phyloP scores from a whole-genome alignment of 2,329 filamentous ascomycete genomes.

The Juglanconis oblonga region DNA sequence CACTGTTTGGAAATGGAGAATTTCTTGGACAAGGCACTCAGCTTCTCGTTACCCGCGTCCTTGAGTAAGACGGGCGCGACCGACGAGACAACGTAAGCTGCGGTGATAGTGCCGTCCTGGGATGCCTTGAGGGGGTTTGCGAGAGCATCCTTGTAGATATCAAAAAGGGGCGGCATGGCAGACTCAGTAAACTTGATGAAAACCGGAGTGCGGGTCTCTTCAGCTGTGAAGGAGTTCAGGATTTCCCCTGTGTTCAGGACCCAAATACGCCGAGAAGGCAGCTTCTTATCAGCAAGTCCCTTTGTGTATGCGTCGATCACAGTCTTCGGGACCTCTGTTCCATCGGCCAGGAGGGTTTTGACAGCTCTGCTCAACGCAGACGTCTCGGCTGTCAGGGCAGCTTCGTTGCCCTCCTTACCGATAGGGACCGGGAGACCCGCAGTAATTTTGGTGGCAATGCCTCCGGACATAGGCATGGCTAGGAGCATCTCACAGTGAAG shows the following conservation, averaged over 20 bases:
- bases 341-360: conserved; percentile 58
- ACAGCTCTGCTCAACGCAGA: conserved; percentile 66
- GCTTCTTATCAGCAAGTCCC: conserved; percentile 81
- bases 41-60: conserved; percentile 50
- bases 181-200: conserved; percentile 51
- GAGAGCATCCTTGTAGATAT: conserved; percentile 73
- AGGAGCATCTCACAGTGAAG: conserved; percentile 79
- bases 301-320: conserved; percentile 72
- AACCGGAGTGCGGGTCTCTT: conserved; percentile 44
- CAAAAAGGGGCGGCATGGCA: conserved; percentile 54
- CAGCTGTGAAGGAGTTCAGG: conserved; percentile 55
- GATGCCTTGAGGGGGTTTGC: conserved; percentile 75
- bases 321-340: conserved; percentile 60
- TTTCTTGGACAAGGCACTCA: conserved; percentile 53
- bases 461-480: conserved; percentile 56
- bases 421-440: conserved; percentile 65
- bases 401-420: conserved; percentile 85
- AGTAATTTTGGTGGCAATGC: conserved; percentile 65
- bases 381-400: conserved; percentile 73
- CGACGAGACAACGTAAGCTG: conserved; percentile 71
- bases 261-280: conserved; percentile 76
- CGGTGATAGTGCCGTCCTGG: conserved; percentile 79
- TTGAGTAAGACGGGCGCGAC: conserved; percentile 56
- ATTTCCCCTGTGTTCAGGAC: conserved; percentile 70
- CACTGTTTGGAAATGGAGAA: conserved; percentile 62